Evolutionary conservation across 352 stramenopile genomes (phyloP).

Genomic region (Pythium periplocum): DNA sequence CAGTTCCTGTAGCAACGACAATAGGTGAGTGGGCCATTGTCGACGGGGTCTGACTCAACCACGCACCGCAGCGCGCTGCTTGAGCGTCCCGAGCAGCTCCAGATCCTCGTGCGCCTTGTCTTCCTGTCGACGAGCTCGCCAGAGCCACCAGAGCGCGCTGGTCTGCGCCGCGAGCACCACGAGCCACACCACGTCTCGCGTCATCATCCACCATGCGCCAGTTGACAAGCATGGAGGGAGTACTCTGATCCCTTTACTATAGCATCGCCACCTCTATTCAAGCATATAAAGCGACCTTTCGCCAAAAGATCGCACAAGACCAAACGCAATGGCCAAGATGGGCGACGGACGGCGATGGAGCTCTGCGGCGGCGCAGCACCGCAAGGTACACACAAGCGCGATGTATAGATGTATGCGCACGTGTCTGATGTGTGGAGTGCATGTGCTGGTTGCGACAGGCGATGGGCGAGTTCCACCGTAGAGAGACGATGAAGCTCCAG

Average conservation of each 20-base stretch:
- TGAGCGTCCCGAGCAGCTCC: background rate
- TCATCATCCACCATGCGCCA: background rate
- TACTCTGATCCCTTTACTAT: no score
- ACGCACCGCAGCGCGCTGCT: background rate
- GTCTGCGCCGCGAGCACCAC: background rate
- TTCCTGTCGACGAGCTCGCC: background rate
- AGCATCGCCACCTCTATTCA: no score
- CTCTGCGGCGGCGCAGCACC: constrained; percentile 39
- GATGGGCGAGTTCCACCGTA: constrained; percentile 18
- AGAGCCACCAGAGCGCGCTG: background rate
- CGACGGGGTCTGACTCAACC: no score
- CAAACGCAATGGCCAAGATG: no score
- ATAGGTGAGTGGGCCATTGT: background rate
- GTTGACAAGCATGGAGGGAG: no score
- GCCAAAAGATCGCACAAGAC: no score
- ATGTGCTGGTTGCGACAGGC: constrained; percentile 1
- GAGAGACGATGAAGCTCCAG: constrained; percentile 11
- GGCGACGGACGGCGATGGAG: no score
- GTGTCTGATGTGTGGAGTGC: no score
- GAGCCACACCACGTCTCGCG: constrained; percentile 5
- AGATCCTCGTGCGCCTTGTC: background rate
- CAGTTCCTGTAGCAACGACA: constrained; percentile 7
- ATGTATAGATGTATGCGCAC: background rate
- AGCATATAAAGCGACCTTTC: no score
- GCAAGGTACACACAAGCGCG: constrained; percentile 24